A percentile compares a stretch with the other conserved stretches of the same genome.
Conservation (phyloP, 805 yeast genomes). For the Cyberlindnera mississippiensis region DNA sequence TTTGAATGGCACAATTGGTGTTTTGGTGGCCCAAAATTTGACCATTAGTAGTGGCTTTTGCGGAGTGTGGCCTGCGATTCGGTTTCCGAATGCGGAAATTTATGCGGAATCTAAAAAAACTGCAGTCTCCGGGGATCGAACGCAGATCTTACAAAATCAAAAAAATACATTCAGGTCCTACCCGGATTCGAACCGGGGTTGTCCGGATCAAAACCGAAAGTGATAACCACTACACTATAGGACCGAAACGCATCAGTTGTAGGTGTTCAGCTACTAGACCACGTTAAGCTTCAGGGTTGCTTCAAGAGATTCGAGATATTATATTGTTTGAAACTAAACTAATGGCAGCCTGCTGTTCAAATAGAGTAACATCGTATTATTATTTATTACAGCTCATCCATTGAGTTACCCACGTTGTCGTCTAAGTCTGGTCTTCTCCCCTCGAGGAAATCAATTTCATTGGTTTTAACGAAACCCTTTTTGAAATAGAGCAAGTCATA, state of each 20-base stretch:
- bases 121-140: too few species aligned
- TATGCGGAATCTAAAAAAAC: background rate
- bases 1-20: too few species aligned
- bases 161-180: slow-evolving; percentile 49
- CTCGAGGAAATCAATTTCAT: slow-evolving; percentile 44
- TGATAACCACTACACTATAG: slow-evolving; percentile 60
- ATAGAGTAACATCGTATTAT: too few species aligned
- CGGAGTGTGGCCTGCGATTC: too few species aligned
- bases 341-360: too few species aligned
- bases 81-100: too few species aligned
- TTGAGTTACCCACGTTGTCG: background rate
- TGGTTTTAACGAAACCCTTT: slow-evolving; percentile 34
- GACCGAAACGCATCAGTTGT: slow-evolving; percentile 30
- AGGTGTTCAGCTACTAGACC: background rate
- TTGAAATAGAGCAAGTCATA: slow-evolving; percentile 39
- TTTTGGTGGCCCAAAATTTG: too few species aligned
- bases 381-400: too few species aligned
- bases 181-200: slow-evolving; percentile 89
- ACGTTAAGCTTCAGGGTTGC: too few species aligned
- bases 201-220: slow-evolving; percentile 59
- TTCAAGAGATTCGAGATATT: too few species aligned
- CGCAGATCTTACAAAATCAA: background rate
- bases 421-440: slow-evolving; percentile 44
- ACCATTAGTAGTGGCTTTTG: too few species aligned
- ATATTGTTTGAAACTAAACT: too few species aligned